Conservation (phyloP, 2,329 filamentous ascomycete species). For the Colletotrichum tamarilloi region DNA sequence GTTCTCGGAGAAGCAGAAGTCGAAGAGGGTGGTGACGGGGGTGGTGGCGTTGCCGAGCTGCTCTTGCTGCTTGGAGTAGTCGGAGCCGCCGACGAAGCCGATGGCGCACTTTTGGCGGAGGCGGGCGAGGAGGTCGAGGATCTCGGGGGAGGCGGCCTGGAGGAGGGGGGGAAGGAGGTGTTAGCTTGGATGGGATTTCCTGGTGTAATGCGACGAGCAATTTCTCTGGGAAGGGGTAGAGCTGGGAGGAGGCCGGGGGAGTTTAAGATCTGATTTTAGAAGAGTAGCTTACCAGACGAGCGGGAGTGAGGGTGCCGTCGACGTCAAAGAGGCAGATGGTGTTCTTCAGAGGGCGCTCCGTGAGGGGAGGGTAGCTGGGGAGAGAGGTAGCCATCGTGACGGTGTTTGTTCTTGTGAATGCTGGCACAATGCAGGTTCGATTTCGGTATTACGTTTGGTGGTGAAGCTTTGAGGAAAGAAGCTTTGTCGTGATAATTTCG, state of each 20-base stretch:
- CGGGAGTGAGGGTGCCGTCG: conserved; percentile 88
- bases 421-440: background rate
- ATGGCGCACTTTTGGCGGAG: conserved; percentile 91
- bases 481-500: background rate
- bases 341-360: conserved; percentile 88
- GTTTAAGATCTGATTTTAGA: background rate
- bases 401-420: conserved; percentile 2
- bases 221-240: background rate
- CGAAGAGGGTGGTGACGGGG: conserved; percentile 87
- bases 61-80: conserved; percentile 95
- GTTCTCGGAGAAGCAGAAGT: conserved; percentile 98
- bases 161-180: conserved; percentile 9
- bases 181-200: background rate
- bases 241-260: background rate
- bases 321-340: conserved; percentile 98
- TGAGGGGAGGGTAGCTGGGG: conserved; percentile 75
- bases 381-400: conserved; percentile 35
- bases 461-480: background rate
- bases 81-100: conserved; percentile 92
- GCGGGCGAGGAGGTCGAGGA: conserved; percentile 81
- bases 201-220: background rate
- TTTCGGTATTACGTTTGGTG: background rate
- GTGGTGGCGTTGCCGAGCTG: conserved; percentile 78
- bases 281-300: conserved; percentile 73
- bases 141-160: conserved; percentile 79